Evolutionary conservation across 2,329 filamentous ascomycete genomes (phyloP).

Genomic region (Setomelanomma holmii): DNA sequence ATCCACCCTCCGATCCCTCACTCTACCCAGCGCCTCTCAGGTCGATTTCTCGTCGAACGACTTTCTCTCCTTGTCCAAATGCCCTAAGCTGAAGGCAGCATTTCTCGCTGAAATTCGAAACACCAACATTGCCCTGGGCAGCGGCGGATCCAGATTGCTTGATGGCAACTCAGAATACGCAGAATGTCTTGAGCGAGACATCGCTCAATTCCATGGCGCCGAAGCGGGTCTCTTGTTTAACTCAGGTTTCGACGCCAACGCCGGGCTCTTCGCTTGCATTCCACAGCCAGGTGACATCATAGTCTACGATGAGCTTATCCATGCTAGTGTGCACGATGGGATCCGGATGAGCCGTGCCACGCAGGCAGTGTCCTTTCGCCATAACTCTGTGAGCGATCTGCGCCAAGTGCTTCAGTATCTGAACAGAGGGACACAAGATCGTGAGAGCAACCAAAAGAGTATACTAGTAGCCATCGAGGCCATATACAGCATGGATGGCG

Average conservation of each 20-base stretch:
- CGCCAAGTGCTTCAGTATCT: constrained; percentile 49
- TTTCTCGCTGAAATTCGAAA: constrained; percentile 57
- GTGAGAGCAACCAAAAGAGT: constrained; percentile 17
- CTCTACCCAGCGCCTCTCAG: constrained; percentile 39
- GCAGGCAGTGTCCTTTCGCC: constrained; percentile 59
- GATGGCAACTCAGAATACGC: constrained; percentile 70
- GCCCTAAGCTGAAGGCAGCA: constrained; percentile 53
- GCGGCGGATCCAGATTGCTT: constrained; percentile 67
- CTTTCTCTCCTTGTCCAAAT: constrained; percentile 66
- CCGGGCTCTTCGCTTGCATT: constrained; percentile 56
- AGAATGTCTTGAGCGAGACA: constrained; percentile 63
- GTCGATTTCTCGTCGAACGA: constrained; percentile 72
- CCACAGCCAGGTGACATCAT: constrained; percentile 60
- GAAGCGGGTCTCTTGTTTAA: constrained; percentile 66
- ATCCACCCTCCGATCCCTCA: constrained; percentile 42
- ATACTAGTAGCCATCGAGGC: constrained; percentile 48
- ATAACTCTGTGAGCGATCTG: constrained; percentile 59
- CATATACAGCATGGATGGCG: constrained; percentile 82
- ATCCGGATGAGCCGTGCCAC: constrained; percentile 70
- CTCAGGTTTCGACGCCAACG: constrained; percentile 61
- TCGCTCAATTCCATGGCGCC: constrained; percentile 67
- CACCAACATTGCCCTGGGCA: constrained; percentile 57
- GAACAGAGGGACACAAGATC: constrained; percentile 26
- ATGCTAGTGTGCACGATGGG: constrained; percentile 78
- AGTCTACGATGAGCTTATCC: constrained; percentile 74